Evolutionary conservation across 2,329 filamentous ascomycete species (phyloP).

Genomic region (Penicillium sp.): DNA sequence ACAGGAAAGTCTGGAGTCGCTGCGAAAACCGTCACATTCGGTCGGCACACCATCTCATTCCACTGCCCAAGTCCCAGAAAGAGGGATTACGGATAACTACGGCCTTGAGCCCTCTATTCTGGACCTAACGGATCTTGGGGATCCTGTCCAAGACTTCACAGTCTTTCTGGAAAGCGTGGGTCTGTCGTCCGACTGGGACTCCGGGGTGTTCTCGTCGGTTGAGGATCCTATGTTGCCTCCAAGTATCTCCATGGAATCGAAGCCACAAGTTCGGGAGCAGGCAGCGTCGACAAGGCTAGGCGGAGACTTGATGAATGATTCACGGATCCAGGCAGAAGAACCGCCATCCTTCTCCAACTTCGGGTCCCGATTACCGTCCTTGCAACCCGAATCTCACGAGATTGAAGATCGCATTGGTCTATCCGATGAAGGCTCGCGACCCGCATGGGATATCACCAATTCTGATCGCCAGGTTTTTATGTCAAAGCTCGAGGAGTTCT

Average conservation of each 20-base stretch:
- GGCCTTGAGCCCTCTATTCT: conserved; percentile 46
- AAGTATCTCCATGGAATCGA: conserved; percentile 38
- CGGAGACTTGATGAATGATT: conserved; percentile 40
- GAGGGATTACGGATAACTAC: conserved; percentile 43
- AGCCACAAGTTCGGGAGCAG: conserved; percentile 31
- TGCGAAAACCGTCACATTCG: conserved; percentile 35
- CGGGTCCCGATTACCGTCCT: conserved; percentile 47
- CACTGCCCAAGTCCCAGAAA: conserved; percentile 33
- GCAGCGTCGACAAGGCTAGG: conserved; percentile 35
- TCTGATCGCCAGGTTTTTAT: conserved; percentile 46
- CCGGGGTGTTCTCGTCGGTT: conserved; percentile 45
- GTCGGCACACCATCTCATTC: conserved; percentile 37
- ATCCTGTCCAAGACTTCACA: conserved; percentile 50
- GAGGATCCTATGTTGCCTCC: conserved; percentile 41
- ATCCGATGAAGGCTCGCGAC: conserved; percentile 43
- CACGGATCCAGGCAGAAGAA: conserved; percentile 39
- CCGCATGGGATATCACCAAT: conserved; percentile 49
- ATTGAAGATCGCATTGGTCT: conserved; percentile 43
- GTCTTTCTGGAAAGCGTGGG: conserved; percentile 51
- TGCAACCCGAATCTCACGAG: conserved; percentile 48
- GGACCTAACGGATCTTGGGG: conserved; percentile 46
- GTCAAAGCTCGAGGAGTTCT: conserved; percentile 46
- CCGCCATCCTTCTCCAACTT: conserved; percentile 49
- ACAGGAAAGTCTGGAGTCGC: conserved; percentile 39
- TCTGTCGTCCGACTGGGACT: conserved; percentile 50